These are phyloP conservation scores for Exophiala mesophila DNA, from an alignment of 2,329 filamentous ascomycete species.

Conservation along the genomic window DNA sequence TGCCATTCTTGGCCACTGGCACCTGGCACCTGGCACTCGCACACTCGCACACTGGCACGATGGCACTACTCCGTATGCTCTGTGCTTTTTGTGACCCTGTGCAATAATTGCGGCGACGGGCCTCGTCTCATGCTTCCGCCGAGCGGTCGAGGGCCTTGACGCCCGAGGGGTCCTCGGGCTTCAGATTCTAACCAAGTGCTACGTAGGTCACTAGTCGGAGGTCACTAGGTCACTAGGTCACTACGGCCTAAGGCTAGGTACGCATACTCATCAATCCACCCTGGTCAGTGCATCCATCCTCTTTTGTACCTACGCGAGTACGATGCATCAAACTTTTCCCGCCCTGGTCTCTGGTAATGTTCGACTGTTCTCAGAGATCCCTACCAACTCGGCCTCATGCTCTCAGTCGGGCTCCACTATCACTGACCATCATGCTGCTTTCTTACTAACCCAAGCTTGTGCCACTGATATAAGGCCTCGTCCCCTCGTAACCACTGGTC, in stretches of 20 bases:
- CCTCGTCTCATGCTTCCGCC: no score
- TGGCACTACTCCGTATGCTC: background rate
- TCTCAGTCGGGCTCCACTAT: conserved; percentile 11
- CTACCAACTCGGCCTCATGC: conserved; percentile 7
- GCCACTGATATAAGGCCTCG: conserved; percentile 19
- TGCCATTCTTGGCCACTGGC: background rate
- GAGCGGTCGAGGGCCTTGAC: no score
- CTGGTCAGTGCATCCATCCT: conserved; percentile 7
- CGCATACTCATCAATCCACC: conserved; percentile 7
- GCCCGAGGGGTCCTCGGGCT: no score
- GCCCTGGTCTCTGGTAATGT: background rate
- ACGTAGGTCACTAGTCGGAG: no score
- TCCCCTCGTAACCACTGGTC: conserved; percentile 9
- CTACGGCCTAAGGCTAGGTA: no score
- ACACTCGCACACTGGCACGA: background rate
- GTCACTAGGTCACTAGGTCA: no score
- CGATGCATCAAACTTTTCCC: conserved; percentile 7
- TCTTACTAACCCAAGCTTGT: conserved; percentile 18
- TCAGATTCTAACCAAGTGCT: no score
- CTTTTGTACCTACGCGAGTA: conserved; percentile 1
- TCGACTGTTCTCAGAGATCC: background rate
- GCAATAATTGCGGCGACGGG: no score
- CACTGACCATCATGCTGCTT: background rate
- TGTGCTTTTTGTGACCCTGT: no score
- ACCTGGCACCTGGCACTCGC: no score